Percentiles rank a stretch among this genome's conserved stretches.
Conservation (phyloP, 2,329 filamentous ascomycete species). For the Colletotrichum sublineola region DNA sequence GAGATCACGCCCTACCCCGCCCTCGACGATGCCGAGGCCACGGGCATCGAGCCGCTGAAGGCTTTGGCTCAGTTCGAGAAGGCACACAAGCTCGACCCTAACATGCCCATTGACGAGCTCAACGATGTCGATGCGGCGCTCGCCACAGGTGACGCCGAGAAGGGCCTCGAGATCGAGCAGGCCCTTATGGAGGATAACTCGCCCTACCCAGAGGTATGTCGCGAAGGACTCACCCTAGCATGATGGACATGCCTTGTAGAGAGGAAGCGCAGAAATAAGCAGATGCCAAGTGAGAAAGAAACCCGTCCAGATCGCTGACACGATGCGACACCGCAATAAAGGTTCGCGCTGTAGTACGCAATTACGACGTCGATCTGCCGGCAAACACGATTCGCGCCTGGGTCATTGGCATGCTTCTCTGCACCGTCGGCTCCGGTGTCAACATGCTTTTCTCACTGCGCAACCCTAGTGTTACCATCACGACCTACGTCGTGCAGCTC, state of each 20-base stretch:
- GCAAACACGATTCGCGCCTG: conserved; percentile 75
- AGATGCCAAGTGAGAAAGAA: not conserved
- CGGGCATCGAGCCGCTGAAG: conserved; percentile 58
- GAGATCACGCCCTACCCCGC: conserved; percentile 59
- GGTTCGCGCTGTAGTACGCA: conserved; percentile 74
- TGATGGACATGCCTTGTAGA: not conserved
- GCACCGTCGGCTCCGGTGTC: conserved; percentile 71
- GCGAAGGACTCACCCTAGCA: not conserved
- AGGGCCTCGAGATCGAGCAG: conserved; percentile 69
- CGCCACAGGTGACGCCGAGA: conserved; percentile 66
- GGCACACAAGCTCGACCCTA: conserved; percentile 74
- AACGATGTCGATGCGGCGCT: conserved; percentile 72
- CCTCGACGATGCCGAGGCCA: conserved; percentile 55
- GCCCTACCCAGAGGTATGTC: conserved; percentile 73
- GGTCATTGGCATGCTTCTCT: conserved; percentile 71
- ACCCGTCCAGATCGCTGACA: conserved; percentile 30
- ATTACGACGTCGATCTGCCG: conserved; percentile 74
- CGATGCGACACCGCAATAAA: conserved; percentile 48
- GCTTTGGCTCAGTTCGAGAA: conserved; percentile 69
- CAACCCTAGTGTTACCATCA: conserved; percentile 70
- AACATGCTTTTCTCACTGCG: conserved; percentile 73
- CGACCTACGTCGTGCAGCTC: conserved; percentile 73
- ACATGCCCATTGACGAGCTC: conserved; percentile 72
- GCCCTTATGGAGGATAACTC: conserved; percentile 74
- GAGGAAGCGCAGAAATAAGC: not conserved